Conservation (phyloP, 257 asterid species). For the Salvia splendens region DNA sequence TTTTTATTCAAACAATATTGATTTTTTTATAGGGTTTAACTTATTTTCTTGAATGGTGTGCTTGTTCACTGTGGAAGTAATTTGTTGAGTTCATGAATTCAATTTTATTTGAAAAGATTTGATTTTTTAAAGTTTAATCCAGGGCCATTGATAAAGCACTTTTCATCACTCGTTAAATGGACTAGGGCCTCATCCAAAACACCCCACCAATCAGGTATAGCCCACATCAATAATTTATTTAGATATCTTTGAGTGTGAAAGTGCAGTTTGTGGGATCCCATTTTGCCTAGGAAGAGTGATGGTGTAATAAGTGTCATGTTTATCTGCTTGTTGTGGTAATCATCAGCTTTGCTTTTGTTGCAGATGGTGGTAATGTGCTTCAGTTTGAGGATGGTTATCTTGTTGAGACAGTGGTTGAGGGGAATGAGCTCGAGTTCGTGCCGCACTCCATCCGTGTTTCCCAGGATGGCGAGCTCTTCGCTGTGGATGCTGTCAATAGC, state of each 20-base stretch:
- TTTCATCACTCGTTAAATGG: slow-evolving; percentile 87
- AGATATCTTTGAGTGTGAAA: neutral
- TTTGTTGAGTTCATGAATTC: slow-evolving; percentile 1
- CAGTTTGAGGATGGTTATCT: slow-evolving; percentile 91
- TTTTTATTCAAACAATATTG: neutral
- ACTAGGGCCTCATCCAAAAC: slow-evolving; percentile 72
- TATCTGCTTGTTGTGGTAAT: slow-evolving; percentile 9
- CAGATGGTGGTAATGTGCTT: slow-evolving; percentile 79
- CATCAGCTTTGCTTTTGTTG: slow-evolving; percentile 25
- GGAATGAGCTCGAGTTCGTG: slow-evolving; percentile 84
- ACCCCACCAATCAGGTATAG: slow-evolving; percentile 73
- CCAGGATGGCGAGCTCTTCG: slow-evolving; percentile 91
- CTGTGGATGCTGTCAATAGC: slow-evolving; percentile 89
- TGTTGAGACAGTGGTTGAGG: slow-evolving; percentile 93
- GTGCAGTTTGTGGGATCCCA: slow-evolving; percentile 18
- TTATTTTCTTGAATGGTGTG: slow-evolving; percentile 22
- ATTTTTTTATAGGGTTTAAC: neutral
- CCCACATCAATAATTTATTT: neutral
- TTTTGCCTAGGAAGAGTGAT: neutral
- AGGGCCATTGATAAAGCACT: slow-evolving; percentile 88
- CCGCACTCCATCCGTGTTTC: slow-evolving; percentile 78
- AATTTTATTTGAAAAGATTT: too few species aligned
- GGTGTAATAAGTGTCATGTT: slow-evolving; percentile 9
- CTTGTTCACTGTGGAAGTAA: slow-evolving; percentile 10
- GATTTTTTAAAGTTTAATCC: slow-evolving; percentile 4